Base-by-base conservation (phyloP, 2,329 filamentous ascomycete species). In the Penicillium capsulatum region DNA sequence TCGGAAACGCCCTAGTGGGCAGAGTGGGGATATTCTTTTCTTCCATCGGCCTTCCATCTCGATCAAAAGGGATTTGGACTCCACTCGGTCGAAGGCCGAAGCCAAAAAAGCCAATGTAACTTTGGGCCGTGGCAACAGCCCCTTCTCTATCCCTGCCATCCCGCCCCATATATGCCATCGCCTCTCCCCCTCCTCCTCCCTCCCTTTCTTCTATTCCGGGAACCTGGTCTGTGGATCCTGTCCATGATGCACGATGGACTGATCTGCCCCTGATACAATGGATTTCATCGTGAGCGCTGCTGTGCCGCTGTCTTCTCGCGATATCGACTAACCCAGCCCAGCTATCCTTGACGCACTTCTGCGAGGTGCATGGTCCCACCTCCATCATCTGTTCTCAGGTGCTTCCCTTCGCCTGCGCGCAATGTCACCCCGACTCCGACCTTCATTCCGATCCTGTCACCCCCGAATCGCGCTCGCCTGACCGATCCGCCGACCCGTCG, bases 321-420 rank as follows among this genome's bases (percentile, higher is more conserved):
- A 24, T n/a, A 28, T 14, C 6, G 26, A 28, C 36, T 44, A 36
- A 41, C 4, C 15, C 31, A 32, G 42, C 42, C 24, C 54, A 80
- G 76, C 72, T 80, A 57, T 79, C 76, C 54, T 70, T 80, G 48
- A 77, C 76, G 49, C 76, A 80, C 65, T 80, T 80, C 60, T 80
- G 76, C 64, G 76, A 80, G 65, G 68, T 76, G 61, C 75, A 80
- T 70, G 76, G 76, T 59, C 76, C 76, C 13, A 80, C 76, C 36
- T 78, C 75, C 40, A 77, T 79, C 60, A 74, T 80, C 49, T 79
- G 76, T 61, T 79, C 76, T 42, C 76, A 79, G 59, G 72, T 77
- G 48, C 66, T 74, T 34, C 74, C 74, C 10, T 67, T 75, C 41
- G 66, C 74, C 40, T 80, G 76, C 55, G 59, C 65, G 32, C 70